Conservation (phyloP, 2,329 filamentous ascomycete species). For the Colletotrichum lini region DNA sequence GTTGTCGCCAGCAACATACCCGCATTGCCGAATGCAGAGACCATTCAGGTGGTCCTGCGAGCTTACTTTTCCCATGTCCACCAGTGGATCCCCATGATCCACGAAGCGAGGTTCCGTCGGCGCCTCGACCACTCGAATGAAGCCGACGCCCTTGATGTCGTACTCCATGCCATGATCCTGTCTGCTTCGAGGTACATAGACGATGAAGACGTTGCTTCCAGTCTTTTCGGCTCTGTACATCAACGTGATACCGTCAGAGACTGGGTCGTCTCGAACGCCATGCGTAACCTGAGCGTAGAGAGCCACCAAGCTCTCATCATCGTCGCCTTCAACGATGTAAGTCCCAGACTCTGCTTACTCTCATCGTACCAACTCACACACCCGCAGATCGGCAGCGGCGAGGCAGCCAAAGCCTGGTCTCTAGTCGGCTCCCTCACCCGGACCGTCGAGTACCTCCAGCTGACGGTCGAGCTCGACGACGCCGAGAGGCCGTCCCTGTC, state of each 20-base stretch:
- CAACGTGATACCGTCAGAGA: conserved; percentile 41
- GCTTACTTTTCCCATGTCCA: conserved; percentile 55
- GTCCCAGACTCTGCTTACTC: not conserved
- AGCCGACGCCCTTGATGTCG: conserved; percentile 47
- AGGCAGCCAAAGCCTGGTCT: conserved; percentile 43
- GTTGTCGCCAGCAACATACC: too few species aligned
- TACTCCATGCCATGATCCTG: conserved; percentile 55
- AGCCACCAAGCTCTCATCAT: conserved; percentile 56
- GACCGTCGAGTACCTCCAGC: conserved; percentile 43
- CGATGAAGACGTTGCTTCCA: conserved; percentile 30
- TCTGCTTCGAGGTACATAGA: conserved; percentile 48
- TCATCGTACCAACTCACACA: not conserved
- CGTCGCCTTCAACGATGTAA: conserved; percentile 55
- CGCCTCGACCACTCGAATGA: conserved; percentile 47
- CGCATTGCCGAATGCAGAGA: conserved; percentile 32
- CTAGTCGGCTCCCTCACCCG: conserved; percentile 42
- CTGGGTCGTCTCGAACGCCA: conserved; percentile 49
- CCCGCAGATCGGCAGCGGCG: conserved; percentile 43
- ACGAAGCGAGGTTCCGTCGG: conserved; percentile 49
- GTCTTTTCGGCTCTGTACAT: not conserved
- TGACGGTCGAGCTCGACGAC: conserved; percentile 42
- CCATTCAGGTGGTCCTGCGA: conserved; percentile 45
- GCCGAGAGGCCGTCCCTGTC: conserved; percentile 38
- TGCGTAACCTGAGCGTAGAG: conserved; percentile 54
- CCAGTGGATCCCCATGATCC: conserved; percentile 58